Evolutionary conservation across 768 basidiomycete species (phyloP).

Genomic region (Infundibulicybe gibba): DNA sequence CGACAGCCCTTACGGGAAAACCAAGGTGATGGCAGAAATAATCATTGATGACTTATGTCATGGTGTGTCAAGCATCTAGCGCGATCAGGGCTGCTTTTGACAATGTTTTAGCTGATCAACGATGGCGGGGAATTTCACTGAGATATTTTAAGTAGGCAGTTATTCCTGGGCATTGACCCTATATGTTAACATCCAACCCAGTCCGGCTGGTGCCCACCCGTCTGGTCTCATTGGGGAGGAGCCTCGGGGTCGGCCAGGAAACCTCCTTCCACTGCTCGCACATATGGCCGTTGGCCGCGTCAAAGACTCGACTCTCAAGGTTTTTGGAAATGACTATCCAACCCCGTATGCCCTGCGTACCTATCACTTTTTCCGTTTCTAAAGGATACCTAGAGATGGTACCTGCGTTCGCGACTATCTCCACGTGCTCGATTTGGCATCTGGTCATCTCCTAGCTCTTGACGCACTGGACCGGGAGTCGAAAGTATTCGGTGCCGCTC

Average conservation of each 20-base stretch:
- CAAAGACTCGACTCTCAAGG: constrained; percentile 62
- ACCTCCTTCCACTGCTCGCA: constrained; percentile 88
- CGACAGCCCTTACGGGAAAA: constrained; percentile 91
- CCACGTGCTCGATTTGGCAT: constrained; percentile 92
- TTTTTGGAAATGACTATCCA: constrained; percentile 97
- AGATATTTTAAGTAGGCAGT: constrained; percentile 90
- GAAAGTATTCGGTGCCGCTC: constrained; percentile 52
- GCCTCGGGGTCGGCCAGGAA: constrained; percentile 92
- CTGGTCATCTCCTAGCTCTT: constrained; percentile 88
- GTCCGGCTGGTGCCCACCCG: constrained; percentile 97
- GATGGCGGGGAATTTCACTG: constrained; percentile 82
- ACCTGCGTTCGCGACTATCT: constrained; percentile 98
- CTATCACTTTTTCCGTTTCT: not conserved
- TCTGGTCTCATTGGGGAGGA: constrained; percentile 96
- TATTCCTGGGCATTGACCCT: not conserved
- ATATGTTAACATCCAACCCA: constrained; percentile 20
- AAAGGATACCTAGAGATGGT: constrained; percentile 60
- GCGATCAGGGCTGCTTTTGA: constrained; percentile 1
- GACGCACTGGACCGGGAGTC: constrained; percentile 71
- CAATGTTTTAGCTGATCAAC: constrained; percentile 53
- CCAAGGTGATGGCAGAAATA: constrained; percentile 93
- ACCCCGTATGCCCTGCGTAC: constrained; percentile 58
- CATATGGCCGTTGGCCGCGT: constrained; percentile 94
- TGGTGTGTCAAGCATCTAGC: constrained; percentile 37
- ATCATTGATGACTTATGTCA: constrained; percentile 87